Conservation (phyloP, 1,284 basidiomycete species). For the Anthracocystis panici-leucophaei region DNA sequence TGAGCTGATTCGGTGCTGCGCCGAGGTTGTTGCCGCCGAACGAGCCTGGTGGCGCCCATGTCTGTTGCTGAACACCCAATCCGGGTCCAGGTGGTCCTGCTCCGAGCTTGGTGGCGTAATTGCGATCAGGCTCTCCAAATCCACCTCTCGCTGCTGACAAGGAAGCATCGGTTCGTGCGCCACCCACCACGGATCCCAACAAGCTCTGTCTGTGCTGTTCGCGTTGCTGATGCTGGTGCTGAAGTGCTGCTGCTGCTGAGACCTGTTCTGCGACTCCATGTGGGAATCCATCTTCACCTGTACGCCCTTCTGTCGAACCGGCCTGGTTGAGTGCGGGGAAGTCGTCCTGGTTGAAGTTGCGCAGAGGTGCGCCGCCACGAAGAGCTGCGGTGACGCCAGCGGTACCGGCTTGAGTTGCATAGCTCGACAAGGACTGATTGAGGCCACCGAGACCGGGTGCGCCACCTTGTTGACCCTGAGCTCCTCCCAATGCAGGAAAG, state of each 20-base stretch:
- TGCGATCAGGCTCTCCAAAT: constrained; percentile 60
- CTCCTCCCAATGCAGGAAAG: constrained; percentile 58
- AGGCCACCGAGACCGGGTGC: constrained; percentile 39
- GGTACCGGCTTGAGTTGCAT: constrained; percentile 61
- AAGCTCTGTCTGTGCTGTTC: constrained; percentile 59
- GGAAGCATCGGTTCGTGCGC: constrained; percentile 36
- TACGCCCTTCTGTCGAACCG: constrained; percentile 33
- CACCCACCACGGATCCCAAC: constrained; percentile 46
- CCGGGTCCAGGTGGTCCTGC: constrained; percentile 43
- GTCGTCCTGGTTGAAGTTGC: constrained; percentile 63
- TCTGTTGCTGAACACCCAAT: constrained; percentile 47
- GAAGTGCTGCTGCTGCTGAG: constrained; percentile 62
- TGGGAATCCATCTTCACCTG: constrained; percentile 43
- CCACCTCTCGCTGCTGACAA: constrained; percentile 63
- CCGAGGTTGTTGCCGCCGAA: constrained; percentile 29
- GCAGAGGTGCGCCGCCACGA: constrained; percentile 42
- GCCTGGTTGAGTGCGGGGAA: constrained; percentile 64
- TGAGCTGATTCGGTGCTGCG: constrained; percentile 47
- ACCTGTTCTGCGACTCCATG: constrained; percentile 59
- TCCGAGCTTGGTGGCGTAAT: constrained; percentile 59
- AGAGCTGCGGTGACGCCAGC: constrained; percentile 39
- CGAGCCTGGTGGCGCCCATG: constrained; percentile 47
- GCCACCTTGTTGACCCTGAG: constrained; percentile 48
- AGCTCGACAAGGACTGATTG: constrained; percentile 49
- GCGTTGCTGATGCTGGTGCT: constrained; percentile 60